phyloP scores from a whole-genome alignment of 2,329 filamentous ascomycete species.

The Dothistroma pini region DNA sequence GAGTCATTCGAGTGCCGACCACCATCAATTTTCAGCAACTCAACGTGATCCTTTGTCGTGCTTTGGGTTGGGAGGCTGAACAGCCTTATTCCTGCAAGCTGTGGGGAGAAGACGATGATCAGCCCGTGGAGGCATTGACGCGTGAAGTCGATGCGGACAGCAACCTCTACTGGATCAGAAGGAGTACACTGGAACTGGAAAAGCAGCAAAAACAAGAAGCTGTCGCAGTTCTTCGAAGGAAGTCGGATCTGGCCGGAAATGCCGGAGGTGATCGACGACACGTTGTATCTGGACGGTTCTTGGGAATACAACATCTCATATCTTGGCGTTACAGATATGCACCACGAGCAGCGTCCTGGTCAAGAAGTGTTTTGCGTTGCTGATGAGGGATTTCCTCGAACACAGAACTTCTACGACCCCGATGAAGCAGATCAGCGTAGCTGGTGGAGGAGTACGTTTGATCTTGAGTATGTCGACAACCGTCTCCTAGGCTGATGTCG shows the following conservation, averaged over 20 bases:
- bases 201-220: slow-evolving; percentile 1
- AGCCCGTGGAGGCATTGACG: neutral
- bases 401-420: neutral
- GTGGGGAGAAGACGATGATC: neutral
- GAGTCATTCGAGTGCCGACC: slow-evolving; percentile 1
- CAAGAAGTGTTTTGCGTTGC: slow-evolving; percentile 1
- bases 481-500: neutral
- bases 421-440: neutral
- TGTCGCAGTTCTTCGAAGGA: slow-evolving; percentile 2
- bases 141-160: neutral
- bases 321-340: neutral
- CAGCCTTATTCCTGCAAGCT: neutral
- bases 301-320: neutral
- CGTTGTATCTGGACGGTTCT: neutral
- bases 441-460: neutral
- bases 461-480: neutral
- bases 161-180: neutral
- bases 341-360: neutral
- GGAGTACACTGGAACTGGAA: neutral
- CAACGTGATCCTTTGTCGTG: neutral
- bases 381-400: neutral
- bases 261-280: neutral
- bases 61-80: neutral
- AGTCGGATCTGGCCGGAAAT: neutral
- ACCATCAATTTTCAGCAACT: neutral